phyloP scores from a whole-genome alignment of 768 basidiomycete species.

The Hypsizygus marmoreus region DNA sequence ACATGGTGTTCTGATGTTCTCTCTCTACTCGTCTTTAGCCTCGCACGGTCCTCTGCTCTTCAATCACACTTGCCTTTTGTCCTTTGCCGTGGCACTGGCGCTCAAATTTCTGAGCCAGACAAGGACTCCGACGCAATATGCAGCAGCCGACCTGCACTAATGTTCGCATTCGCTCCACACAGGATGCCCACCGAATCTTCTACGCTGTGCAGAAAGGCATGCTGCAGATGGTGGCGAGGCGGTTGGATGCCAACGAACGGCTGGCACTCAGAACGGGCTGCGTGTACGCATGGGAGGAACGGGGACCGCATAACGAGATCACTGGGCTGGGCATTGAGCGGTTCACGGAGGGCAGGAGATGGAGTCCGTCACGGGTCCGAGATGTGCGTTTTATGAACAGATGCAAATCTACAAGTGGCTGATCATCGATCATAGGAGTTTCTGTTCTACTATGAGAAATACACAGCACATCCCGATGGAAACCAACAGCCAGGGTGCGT shows the following conservation, averaged over 20 bases:
- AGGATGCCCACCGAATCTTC: conserved; percentile 83
- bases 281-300: conserved; percentile 74
- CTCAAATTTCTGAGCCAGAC: too few relatives aligned
- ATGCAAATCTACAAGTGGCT: conserved; percentile 11
- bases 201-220: conserved; percentile 63
- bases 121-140: conserved; percentile 41
- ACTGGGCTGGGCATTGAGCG: conserved; percentile 82
- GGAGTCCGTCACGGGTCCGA: conserved; percentile 83
- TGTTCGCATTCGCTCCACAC: conserved; percentile 73
- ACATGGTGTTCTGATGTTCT: conserved; percentile 15
- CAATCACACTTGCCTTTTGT: conserved; percentile 1
- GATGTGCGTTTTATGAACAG: conserved; percentile 52
- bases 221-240: conserved; percentile 73
- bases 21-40: conserved; percentile 3
- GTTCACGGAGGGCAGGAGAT: conserved; percentile 81
- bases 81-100: too few relatives aligned
- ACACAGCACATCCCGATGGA: conserved; percentile 47
- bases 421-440: conserved; percentile 60
- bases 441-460: conserved; percentile 83
- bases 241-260: conserved; percentile 78
- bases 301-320: conserved; percentile 71
- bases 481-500: conserved; percentile 45
- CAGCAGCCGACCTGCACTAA: conserved; percentile 76
- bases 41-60: background rate
- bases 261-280: conserved; percentile 55